A percentile compares a stretch with the other conserved stretches of the same genome.
phyloP scores from a whole-genome alignment of 768 basidiomycete species.

The Tricholoma flavovirens region DNA sequence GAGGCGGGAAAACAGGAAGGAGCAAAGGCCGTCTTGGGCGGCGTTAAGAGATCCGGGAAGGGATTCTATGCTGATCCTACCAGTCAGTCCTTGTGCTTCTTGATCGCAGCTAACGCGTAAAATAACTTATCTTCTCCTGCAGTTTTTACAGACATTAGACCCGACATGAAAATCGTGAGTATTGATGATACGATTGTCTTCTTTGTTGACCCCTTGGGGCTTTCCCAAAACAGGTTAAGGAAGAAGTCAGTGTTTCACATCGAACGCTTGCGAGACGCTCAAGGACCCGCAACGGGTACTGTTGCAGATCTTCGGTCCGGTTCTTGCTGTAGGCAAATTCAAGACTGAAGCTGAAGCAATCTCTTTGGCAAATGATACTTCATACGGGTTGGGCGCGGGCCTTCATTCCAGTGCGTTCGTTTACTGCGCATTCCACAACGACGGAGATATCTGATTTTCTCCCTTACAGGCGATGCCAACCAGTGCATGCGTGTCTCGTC shows the following conservation, averaged over 20 bases:
- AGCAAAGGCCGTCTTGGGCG: conserved; percentile 75
- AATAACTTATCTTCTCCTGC: neutral
- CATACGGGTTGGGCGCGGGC: conserved; percentile 89
- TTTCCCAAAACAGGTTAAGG: conserved; percentile 45
- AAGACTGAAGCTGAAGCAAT: conserved; percentile 86
- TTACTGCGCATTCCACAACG: neutral
- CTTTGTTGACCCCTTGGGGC: neutral
- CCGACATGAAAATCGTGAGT: conserved; percentile 82
- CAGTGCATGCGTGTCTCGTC: conserved; percentile 88
- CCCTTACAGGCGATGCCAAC: conserved; percentile 58
- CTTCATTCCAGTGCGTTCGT: conserved; percentile 70
- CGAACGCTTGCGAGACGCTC: neutral
- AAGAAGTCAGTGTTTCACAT: conserved; percentile 46
- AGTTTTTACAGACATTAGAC: conserved; percentile 80
- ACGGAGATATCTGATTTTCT: conserved; percentile 13
- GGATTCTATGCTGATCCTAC: conserved; percentile 92
- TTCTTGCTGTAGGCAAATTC: conserved; percentile 78
- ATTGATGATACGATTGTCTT: neutral
- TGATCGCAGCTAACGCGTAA: neutral
- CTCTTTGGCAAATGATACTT: conserved; percentile 77
- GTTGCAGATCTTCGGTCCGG: conserved; percentile 88
- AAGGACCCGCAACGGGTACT: neutral
- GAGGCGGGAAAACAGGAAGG: conserved; percentile 81
- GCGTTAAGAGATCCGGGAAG: conserved; percentile 65
- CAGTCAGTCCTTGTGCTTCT: conserved; percentile 39